Conservation (phyloP, 192 early-diverging fungal genomes). For the Coemansia sp. region DNA sequence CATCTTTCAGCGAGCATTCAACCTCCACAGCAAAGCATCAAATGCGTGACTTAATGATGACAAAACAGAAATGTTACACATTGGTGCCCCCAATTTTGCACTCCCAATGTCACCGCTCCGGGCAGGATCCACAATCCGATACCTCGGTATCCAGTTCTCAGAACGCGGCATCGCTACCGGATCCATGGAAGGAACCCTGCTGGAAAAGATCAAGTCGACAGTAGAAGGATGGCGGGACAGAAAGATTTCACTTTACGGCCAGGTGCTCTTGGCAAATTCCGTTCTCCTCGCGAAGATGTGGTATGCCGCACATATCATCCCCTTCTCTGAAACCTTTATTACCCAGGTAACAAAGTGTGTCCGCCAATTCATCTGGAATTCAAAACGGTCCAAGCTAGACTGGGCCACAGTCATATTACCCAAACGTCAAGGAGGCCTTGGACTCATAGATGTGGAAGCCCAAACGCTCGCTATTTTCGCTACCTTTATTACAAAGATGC, state of each 20-base stretch:
- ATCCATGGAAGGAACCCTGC: neutral
- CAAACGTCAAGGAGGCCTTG: neutral
- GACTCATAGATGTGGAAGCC: neutral
- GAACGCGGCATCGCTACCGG: neutral
- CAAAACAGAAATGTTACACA: constrained; percentile 12
- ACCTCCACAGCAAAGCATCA: neutral
- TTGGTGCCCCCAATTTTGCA: neutral
- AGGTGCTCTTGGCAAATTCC: neutral
- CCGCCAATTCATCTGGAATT: neutral
- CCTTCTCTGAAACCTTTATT: neutral
- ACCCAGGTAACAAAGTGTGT: neutral
- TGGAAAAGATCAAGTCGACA: neutral
- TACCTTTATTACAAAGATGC: too few relatives aligned
- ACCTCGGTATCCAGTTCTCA: constrained; percentile 7
- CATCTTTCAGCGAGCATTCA: neutral
- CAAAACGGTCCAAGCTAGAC: neutral
- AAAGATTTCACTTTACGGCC: neutral
- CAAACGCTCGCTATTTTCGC: too few relatives aligned
- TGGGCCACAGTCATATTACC: neutral
- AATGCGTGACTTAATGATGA: constrained; percentile 2
- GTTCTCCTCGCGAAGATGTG: constrained; percentile 9
- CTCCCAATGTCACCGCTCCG: neutral
- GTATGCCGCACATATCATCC: constrained; percentile 6
- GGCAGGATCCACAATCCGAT: neutral
- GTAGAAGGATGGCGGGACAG: neutral